Evolutionary conservation across 2,329 filamentous ascomycete species (phyloP).

Genomic region (Penicillium crustosum): DNA sequence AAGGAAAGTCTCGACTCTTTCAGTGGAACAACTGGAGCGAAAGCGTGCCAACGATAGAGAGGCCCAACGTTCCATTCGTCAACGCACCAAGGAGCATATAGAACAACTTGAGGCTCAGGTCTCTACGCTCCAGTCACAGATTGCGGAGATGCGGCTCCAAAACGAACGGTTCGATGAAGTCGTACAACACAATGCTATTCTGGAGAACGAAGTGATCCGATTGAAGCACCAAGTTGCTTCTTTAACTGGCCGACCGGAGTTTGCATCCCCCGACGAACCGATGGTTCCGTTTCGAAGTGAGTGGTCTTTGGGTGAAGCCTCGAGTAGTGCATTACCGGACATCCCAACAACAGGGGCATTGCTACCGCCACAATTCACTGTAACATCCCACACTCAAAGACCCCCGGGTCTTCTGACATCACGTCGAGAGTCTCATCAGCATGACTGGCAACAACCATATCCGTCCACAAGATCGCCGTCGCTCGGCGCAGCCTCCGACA

Average conservation of each 20-base stretch:
- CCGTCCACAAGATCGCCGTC: conserved; percentile 29
- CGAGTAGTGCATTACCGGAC: conserved; percentile 11
- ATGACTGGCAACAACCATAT: conserved; percentile 32
- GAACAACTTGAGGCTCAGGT: conserved; percentile 55
- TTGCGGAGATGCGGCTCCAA: conserved; percentile 53
- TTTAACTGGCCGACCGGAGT: conserved; percentile 24
- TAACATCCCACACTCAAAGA: conserved; percentile 21
- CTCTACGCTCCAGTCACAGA: conserved; percentile 22
- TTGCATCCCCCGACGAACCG: conserved; percentile 21
- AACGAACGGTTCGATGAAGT: conserved; percentile 53
- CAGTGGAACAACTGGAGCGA: conserved; percentile 58
- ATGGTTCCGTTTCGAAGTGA: conserved; percentile 5
- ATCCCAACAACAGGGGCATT: conserved; percentile 20
- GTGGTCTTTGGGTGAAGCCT: conserved; percentile 23
- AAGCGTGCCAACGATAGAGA: conserved; percentile 62
- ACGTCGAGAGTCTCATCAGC: conserved; percentile 27
- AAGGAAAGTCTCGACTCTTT: conserved; percentile 58
- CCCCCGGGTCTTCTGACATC: conserved; percentile 27
- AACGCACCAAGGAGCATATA: conserved; percentile 60
- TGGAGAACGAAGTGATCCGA: conserved; percentile 57
- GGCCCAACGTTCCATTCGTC: conserved; percentile 59
- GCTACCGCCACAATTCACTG: conserved; percentile 28
- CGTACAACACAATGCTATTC: conserved; percentile 54
- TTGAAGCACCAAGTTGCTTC: conserved; percentile 50
- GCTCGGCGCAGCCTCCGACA: conserved; percentile 28